A percentile compares a stretch with the other conserved stretches of the same genome.
Conservation (phyloP, 176 grass and related monocot genomes). For the Avena insularis region DNA sequence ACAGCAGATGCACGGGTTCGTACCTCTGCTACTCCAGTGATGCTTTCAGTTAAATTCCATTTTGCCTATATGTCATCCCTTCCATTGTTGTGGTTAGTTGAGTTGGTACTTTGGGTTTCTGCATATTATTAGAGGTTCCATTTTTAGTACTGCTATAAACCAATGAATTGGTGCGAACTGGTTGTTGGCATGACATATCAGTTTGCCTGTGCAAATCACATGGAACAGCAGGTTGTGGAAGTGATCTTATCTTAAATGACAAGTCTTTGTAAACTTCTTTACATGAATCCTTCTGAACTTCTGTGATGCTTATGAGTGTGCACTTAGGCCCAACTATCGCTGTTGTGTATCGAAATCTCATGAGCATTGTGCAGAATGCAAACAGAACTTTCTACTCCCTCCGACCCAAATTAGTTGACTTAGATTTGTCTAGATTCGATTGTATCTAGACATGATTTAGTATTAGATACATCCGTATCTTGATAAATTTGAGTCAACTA, state of each 20-base stretch:
- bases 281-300: not conserved
- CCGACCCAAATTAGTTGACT: too few species aligned
- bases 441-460: too few species aligned
- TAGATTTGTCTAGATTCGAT: too few species aligned
- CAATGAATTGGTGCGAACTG: not conserved
- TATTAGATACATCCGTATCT: too few species aligned
- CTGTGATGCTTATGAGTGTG: not conserved
- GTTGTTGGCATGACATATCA: not conserved
- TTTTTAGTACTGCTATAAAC: not conserved
- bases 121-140: not conserved
- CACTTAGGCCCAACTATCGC: not conserved
- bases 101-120: not conserved
- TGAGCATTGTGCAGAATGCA: not conserved
- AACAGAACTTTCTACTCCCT: not conserved
- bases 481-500: too few species aligned
- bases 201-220: slow-evolving; percentile 10
- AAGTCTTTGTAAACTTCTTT: slow-evolving; percentile 4
- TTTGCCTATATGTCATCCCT: not conserved
- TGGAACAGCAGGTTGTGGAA: not conserved
- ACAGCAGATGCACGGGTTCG: slow-evolving; percentile 73
- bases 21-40: slow-evolving; percentile 19
- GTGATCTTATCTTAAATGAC: slow-evolving; percentile 16
- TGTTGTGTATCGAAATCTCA: not conserved
- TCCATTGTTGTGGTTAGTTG: slow-evolving; percentile 13
- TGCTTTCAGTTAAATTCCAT: not conserved